phyloP scores from a whole-genome alignment of 2,329 filamentous ascomycete species.

The Neonectria hederae region DNA sequence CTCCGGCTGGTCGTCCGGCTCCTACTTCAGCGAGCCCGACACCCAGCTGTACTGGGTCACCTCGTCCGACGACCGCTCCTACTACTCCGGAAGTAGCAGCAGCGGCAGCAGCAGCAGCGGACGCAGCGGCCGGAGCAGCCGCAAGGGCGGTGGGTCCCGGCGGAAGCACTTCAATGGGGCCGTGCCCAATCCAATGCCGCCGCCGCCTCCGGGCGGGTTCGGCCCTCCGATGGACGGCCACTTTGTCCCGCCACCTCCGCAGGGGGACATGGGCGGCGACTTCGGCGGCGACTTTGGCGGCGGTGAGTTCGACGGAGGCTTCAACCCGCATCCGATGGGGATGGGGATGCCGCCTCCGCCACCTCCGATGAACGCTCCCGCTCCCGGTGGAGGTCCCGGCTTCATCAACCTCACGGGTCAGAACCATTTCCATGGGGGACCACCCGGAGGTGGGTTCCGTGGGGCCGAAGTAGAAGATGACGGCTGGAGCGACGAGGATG shows the following conservation, averaged over 20 bases:
- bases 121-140: slow-evolving; percentile 31
- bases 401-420: slow-evolving; percentile 40
- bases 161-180: slow-evolving; percentile 39
- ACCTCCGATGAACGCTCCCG: slow-evolving; percentile 23
- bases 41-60: slow-evolving; percentile 41
- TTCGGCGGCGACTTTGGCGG: slow-evolving; percentile 17
- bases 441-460: slow-evolving; percentile 6
- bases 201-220: slow-evolving; percentile 18
- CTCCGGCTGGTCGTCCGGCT: slow-evolving; percentile 35
- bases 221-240: slow-evolving; percentile 28
- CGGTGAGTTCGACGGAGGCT: slow-evolving; percentile 23
- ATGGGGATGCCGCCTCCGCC: not conserved
- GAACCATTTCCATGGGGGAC: slow-evolving; percentile 24
- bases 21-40: slow-evolving; percentile 34
- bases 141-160: slow-evolving; percentile 31
- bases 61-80: slow-evolving; percentile 23
- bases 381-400: slow-evolving; percentile 28
- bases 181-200: slow-evolving; percentile 30
- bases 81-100: slow-evolving; percentile 26
- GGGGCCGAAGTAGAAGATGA: slow-evolving; percentile 19
- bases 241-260: slow-evolving; percentile 28
- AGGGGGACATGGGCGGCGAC: slow-evolving; percentile 32
- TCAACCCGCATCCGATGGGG: not conserved
- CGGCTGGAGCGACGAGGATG: slow-evolving; percentile 5
- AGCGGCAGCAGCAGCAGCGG: slow-evolving; percentile 32